phyloP scores from a whole-genome alignment of 257 asterid genomes.

The Primulina tabacum region DNA sequence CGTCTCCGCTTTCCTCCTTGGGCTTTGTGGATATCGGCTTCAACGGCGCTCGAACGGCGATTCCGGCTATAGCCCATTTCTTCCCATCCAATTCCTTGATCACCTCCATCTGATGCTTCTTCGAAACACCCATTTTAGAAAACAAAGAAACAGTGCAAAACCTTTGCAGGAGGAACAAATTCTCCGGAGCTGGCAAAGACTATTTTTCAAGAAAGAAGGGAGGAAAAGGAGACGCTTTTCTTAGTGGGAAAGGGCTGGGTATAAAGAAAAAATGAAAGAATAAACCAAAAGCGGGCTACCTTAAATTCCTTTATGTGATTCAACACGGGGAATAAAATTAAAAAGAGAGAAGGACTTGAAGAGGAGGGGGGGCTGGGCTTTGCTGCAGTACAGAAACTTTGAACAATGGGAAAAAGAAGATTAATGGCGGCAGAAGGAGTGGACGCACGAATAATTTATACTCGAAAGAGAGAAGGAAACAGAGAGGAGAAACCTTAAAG shows the following conservation, averaged over 20 bases:
- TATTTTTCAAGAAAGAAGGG: conserved; percentile 6
- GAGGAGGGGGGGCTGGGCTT: not conserved
- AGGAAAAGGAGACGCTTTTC: conserved; percentile 7
- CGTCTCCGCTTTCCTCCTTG: conserved; percentile 36
- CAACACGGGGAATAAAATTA: not conserved
- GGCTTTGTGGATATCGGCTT: conserved; percentile 50
- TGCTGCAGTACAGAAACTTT: not conserved
- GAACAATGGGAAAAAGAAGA: conserved; percentile 5
- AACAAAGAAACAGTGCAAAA: not conserved
- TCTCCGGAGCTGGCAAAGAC: conserved; percentile 1
- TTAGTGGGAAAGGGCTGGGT: conserved; percentile 10
- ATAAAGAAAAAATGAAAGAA: conserved; percentile 30
- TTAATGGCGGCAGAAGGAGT: conserved; percentile 54
- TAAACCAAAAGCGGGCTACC: conserved; percentile 29
- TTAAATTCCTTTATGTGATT: conserved; percentile 3
- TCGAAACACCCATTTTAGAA: conserved; percentile 54
- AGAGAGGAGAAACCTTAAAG: no score
- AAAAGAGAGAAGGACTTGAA: not conserved
- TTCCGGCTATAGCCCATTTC: conserved; percentile 69
- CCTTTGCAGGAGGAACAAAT: conserved; percentile 17
- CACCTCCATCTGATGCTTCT: conserved; percentile 48
- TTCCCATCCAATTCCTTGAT: conserved; percentile 48
- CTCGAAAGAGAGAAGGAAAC: no score
- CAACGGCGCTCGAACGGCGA: conserved; percentile 54
- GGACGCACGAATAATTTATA: conserved; percentile 11